These are phyloP conservation scores for Aspergillus taichungensis DNA, from an alignment of 495 filamentous ascomycete species.

Conservation along the genomic window DNA sequence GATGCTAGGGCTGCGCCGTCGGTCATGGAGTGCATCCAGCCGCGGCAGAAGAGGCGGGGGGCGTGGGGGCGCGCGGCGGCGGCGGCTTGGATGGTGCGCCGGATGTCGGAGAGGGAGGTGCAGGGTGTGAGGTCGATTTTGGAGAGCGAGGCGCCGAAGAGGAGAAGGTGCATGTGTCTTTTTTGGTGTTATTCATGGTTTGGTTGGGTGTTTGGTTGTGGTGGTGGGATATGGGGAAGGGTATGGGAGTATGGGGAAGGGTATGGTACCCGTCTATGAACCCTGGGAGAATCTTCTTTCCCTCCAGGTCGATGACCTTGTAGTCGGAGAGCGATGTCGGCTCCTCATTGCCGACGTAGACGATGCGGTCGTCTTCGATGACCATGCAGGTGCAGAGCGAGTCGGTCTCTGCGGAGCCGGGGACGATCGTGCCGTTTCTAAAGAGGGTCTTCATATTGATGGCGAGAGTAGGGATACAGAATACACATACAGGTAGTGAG, in stretches of 20 bases:
- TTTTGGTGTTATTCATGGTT: not conserved
- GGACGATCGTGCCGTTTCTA: constrained; percentile 9
- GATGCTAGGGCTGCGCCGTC: constrained; percentile 37
- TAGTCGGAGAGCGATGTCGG: constrained; percentile 12
- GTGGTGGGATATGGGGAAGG: no score
- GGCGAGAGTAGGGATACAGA: not conserved
- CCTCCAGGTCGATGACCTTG: constrained; percentile 28
- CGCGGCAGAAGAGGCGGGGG: constrained; percentile 45
- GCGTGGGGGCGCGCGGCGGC: constrained; percentile 36
- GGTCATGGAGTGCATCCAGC: constrained; percentile 55
- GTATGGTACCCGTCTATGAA: constrained; percentile 59
- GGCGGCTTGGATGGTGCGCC: constrained; percentile 33
- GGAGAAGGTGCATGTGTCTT: constrained; percentile 45
- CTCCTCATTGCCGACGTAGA: constrained; percentile 28
- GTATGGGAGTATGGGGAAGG: not conserved
- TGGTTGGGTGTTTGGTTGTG: not conserved
- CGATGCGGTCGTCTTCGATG: constrained; percentile 23
- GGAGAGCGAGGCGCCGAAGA: constrained; percentile 48
- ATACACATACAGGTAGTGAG: not conserved
- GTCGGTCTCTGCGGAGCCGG: not conserved
- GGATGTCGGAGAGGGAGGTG: constrained; percentile 44
- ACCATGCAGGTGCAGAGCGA: constrained; percentile 14
- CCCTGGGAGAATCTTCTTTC: constrained; percentile 44
- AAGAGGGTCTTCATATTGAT: constrained; percentile 12
- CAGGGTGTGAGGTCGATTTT: constrained; percentile 46